A percentile compares a stretch with the other conserved stretches of the same genome.
phyloP scores from a whole-genome alignment of 441 rosid genomes.

The Pelargonium cotyledonis region DNA sequence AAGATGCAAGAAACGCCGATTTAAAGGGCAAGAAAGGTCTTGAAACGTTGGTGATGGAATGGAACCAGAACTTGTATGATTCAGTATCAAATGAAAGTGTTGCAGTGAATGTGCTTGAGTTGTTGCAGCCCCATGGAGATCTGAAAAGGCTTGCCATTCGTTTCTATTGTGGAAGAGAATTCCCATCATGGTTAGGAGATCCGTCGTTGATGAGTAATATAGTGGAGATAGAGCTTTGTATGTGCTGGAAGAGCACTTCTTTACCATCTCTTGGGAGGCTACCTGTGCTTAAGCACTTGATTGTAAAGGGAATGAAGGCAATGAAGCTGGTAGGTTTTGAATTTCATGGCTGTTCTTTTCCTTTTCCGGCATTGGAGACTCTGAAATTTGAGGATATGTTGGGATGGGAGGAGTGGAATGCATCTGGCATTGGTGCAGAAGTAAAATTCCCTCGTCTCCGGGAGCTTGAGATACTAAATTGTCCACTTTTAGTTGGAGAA shows the following conservation, averaged over 20 bases:
- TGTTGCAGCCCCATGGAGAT: constrained; percentile 13
- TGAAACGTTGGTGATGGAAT: constrained; percentile 9
- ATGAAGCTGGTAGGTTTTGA: constrained; percentile 5
- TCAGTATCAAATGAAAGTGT: not conserved
- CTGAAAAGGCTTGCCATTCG: constrained; percentile 13
- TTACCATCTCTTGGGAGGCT: constrained; percentile 27
- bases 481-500: too few species aligned
- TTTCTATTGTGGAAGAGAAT: constrained; percentile 11
- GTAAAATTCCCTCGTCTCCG: constrained; percentile 19
- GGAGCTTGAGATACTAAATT: constrained; percentile 1
- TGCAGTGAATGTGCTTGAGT: constrained; percentile 11
- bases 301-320: constrained; percentile 6
- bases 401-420: constrained; percentile 17
- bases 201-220: constrained; percentile 13
- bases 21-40: not conserved
- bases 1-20: constrained; percentile 15
- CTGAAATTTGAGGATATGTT: constrained; percentile 16
- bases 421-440: not conserved
- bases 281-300: constrained; percentile 16
- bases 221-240: not conserved
- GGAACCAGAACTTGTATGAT: not conserved
- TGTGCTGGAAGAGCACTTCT: not conserved
- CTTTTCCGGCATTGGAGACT: constrained; percentile 14
- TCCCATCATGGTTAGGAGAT: constrained; percentile 22
- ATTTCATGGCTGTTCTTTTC: constrained; percentile 16